These are phyloP conservation scores for Tephrocybe sp. DNA, from an alignment of 768 basidiomycete genomes.

Conservation along the genomic window DNA sequence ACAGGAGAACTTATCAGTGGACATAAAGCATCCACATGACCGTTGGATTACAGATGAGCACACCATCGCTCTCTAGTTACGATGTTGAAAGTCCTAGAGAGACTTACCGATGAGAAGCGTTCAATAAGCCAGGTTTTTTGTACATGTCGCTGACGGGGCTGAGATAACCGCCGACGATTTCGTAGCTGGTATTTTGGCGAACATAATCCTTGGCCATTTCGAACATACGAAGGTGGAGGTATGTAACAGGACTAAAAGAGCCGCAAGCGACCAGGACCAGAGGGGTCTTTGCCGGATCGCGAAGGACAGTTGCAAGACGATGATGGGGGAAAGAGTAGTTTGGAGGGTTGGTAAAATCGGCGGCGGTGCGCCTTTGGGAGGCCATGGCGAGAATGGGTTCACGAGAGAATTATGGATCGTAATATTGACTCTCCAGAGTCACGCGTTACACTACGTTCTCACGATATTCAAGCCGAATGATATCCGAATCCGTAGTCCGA, in stretches of 20 bases:
- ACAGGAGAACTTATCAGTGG: conserved; percentile 4
- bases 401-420: conserved; percentile 7
- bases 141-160: conserved; percentile 96
- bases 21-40: background rate
- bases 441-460: conserved; percentile 2
- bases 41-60: background rate
- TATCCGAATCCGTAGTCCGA: background rate
- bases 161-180: conserved; percentile 94
- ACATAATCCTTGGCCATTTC: conserved; percentile 99
- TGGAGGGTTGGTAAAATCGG: conserved; percentile 59
- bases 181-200: conserved; percentile 87
- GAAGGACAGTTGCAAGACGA: conserved; percentile 56
- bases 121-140: conserved; percentile 93
- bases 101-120: conserved; percentile 83
- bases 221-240: conserved; percentile 97
- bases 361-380: conserved; percentile 27
- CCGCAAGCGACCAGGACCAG: conserved; percentile 95
- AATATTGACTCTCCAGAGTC: conserved; percentile 4
- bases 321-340: conserved; percentile 68
- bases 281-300: conserved; percentile 70
- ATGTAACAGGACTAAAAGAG: conserved; percentile 97
- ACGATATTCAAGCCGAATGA: conserved; percentile 2
- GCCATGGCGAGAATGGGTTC: conserved; percentile 19
- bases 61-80: background rate
- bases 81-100: conserved; percentile 15